Conservation (phyloP, 2,329 filamentous ascomycete species). For the Sporothrix luriei region DNA sequence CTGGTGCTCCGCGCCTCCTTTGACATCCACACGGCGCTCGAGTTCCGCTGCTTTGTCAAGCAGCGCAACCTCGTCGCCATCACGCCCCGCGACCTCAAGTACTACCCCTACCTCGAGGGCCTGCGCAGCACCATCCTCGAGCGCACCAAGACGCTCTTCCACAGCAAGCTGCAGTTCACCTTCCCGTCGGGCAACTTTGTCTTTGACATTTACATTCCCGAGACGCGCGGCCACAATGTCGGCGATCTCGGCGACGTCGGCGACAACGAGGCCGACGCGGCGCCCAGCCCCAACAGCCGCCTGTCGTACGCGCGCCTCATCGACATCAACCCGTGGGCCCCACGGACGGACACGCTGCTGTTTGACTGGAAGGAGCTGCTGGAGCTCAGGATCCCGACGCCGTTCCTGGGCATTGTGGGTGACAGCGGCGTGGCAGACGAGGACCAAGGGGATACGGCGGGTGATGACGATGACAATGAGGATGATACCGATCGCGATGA, state of each 20-base stretch:
- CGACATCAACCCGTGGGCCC: conserved; percentile 94
- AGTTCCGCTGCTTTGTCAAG: conserved; percentile 95
- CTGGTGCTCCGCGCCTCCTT: conserved; percentile 88
- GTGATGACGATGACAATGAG: conserved; percentile 40
- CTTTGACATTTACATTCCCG: conserved; percentile 91
- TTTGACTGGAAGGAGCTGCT: conserved; percentile 91
- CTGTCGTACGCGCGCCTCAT: conserved; percentile 80
- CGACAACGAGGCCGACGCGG: conserved; percentile 48
- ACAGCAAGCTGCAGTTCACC: conserved; percentile 68
- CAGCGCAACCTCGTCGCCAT: conserved; percentile 77
- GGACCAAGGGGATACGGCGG: conserved; percentile 40
- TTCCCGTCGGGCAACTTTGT: conserved; percentile 84
- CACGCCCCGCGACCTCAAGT: conserved; percentile 85
- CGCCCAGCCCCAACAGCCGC: conserved; percentile 50
- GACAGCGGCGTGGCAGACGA: conserved; percentile 38
- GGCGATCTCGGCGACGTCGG: conserved; percentile 40
- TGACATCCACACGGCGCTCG: conserved; percentile 83
- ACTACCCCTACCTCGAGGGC: conserved; percentile 76
- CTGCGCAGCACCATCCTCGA: conserved; percentile 67
- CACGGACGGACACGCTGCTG: conserved; percentile 81
- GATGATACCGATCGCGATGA: conserved; percentile 34
- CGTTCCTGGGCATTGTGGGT: conserved; percentile 54
- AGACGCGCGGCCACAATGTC: conserved; percentile 47
- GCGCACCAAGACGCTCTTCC: conserved; percentile 77
- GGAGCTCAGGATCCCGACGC: conserved; percentile 64